Evolutionary conservation across 768 basidiomycete genomes (phyloP).

Genomic region (Psilocybe cubensis): DNA sequence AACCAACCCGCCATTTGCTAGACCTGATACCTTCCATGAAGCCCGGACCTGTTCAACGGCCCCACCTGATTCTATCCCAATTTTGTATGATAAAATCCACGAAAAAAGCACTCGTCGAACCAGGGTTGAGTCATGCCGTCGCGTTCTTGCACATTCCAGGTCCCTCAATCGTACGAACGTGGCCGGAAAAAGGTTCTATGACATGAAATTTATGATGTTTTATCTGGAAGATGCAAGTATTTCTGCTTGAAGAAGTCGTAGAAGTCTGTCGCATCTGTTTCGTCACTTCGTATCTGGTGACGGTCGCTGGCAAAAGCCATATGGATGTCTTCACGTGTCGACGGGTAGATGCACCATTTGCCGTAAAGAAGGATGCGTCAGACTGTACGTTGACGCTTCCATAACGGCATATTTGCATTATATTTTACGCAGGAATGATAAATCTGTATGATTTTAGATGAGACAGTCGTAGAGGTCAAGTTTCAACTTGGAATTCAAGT

Average conservation of each 20-base stretch:
- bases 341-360: not conserved
- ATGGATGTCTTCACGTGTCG: slow-evolving; percentile 4
- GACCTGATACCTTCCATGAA: not conserved
- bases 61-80: too few relatives aligned
- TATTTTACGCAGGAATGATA: too few relatives aligned
- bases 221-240: not conserved
- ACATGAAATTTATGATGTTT: not conserved
- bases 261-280: not conserved
- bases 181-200: not conserved
- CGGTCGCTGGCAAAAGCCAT: not conserved
- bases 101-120: not conserved
- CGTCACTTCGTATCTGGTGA: too few relatives aligned
- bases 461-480: too few relatives aligned
- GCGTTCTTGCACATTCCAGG: not conserved
- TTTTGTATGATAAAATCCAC: not conserved
- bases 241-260: not conserved
- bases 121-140: too few relatives aligned
- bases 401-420: not conserved
- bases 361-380: not conserved
- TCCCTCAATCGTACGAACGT: not conserved
- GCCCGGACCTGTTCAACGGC: not conserved
- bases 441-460: too few relatives aligned
- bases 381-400: not conserved
- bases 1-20: not conserved
- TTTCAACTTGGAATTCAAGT: too few relatives aligned